Conservation (phyloP, 1,284 basidiomycete genomes). For the Rhizoctonia solani region DNA sequence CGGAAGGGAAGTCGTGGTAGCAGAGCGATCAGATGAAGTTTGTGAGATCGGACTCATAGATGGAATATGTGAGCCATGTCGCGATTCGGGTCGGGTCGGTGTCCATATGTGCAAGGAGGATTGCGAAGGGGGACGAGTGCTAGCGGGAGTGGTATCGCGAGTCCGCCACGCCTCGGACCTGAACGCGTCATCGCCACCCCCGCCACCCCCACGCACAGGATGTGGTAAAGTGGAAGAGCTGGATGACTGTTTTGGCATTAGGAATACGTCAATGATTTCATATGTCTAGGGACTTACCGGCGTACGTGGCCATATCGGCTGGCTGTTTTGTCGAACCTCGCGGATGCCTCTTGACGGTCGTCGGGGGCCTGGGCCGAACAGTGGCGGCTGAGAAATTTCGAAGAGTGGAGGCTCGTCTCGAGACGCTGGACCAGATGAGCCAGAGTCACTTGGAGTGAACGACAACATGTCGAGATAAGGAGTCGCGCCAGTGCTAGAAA, state of each 20-base stretch:
- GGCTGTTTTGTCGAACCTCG: not conserved
- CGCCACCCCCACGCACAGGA: not conserved
- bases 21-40: not conserved
- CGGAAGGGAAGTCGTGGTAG: not conserved
- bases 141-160: constrained; percentile 3
- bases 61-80: not conserved
- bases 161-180: not conserved
- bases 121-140: not conserved
- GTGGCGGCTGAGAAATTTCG: not conserved
- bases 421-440: constrained; percentile 11
- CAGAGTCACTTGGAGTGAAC: constrained; percentile 7
- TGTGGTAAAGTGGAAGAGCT: not conserved
- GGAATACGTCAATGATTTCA: not conserved
- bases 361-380: not conserved
- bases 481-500: not conserved
- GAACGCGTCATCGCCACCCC: constrained; percentile 5
- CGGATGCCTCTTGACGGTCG: not conserved
- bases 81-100: constrained; percentile 11
- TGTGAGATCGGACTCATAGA: constrained; percentile 3
- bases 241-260: constrained; percentile 8
- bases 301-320: constrained; percentile 8
- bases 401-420: constrained; percentile 24
- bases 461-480: constrained; percentile 13
- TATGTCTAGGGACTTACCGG: constrained; percentile 2
- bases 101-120: not conserved